A percentile compares a stretch with the other conserved stretches of the same genome.
These are phyloP conservation scores for Lathyrus aphaca DNA, from an alignment of 306 rosid species.

Conservation along the genomic window DNA sequence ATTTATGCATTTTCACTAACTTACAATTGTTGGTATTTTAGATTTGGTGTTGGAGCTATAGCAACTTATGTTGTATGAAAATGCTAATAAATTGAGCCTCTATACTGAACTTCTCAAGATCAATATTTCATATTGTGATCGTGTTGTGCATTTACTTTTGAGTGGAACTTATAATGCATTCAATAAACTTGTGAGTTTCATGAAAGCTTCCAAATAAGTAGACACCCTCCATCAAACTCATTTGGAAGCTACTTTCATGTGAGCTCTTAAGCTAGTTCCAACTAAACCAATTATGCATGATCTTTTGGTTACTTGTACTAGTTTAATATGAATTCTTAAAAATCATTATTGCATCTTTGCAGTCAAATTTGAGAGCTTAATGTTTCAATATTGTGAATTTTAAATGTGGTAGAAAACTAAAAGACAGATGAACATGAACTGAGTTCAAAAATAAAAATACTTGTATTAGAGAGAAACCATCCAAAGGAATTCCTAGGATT, in stretches of 20 bases:
- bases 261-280: not conserved
- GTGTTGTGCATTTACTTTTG: constrained; percentile 38
- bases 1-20: constrained; percentile 37
- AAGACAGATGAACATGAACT: constrained; percentile 24
- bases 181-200: constrained; percentile 47
- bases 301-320: constrained; percentile 32
- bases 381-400: constrained; percentile 5
- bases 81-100: constrained; percentile 34
- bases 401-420: not conserved
- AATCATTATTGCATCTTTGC: constrained; percentile 22
- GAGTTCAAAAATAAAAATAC: not conserved
- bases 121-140: constrained; percentile 46
- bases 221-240: not conserved
- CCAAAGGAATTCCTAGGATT: too few relatives aligned
- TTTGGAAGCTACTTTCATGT: not conserved
- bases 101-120: constrained; percentile 37
- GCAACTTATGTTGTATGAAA: constrained; percentile 43
- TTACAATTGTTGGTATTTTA: constrained; percentile 50
- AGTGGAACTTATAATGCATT: constrained; percentile 35
- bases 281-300: not conserved
- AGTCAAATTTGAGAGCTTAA: constrained; percentile 18
- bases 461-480: not conserved
- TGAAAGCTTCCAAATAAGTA: constrained; percentile 34
- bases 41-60: constrained; percentile 97
- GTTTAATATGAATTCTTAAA: constrained; percentile 28